phyloP scores from a whole-genome alignment of 345 rosid species.

The Limnanthes douglasii region DNA sequence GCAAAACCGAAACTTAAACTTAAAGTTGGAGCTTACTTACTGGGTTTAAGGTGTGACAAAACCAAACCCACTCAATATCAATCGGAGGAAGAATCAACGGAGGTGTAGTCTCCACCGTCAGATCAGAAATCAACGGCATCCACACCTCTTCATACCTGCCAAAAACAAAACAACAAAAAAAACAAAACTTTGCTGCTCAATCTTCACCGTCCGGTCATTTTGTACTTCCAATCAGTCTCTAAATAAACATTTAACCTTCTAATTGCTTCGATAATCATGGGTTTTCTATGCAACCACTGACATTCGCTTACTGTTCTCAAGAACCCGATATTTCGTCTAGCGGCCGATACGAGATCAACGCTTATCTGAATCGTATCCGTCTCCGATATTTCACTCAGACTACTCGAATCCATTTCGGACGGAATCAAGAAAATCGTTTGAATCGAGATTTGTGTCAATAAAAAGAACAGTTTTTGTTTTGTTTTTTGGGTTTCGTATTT shows the following conservation, averaged over 20 bases:
- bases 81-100: conserved; percentile 74
- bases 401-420: no score
- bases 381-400: conserved; percentile 56
- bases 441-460: no score
- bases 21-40: conserved; percentile 38
- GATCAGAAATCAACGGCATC: conserved; percentile 89
- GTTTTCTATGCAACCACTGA: conserved; percentile 54
- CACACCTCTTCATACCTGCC: conserved; percentile 79
- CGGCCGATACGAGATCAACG: conserved; percentile 60
- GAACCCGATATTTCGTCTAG: conserved; percentile 39
- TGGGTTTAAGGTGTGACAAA: conserved; percentile 80
- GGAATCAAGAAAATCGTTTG: no score
- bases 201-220: neutral
- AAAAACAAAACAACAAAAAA: neutral
- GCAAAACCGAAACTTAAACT: no score
- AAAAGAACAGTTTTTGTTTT: no score
- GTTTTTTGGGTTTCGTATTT: no score
- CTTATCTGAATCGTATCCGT: conserved; percentile 26
- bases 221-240: neutral
- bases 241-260: conserved; percentile 31
- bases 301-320: conserved; percentile 43
- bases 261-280: conserved; percentile 41
- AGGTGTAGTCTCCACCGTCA: conserved; percentile 41
- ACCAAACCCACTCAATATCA: conserved; percentile 97
- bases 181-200: neutral